Evolutionary conservation across 257 asterid genomes (phyloP).

Genomic region (Galeopsis tetrahit): DNA sequence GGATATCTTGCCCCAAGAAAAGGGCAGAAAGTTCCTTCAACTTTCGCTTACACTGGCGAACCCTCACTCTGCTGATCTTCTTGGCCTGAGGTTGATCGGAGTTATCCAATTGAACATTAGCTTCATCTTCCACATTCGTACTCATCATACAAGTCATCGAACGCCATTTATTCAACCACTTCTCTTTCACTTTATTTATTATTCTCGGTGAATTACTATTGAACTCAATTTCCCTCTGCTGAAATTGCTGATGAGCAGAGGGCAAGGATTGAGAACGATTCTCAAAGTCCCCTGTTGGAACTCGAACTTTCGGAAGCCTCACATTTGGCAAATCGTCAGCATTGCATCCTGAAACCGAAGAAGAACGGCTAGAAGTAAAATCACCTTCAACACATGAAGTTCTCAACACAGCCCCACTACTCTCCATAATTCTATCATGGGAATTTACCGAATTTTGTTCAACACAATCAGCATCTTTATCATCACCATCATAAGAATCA

Average conservation of each 20-base stretch:
- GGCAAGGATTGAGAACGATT: conserved; percentile 32
- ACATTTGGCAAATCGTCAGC: conserved; percentile 42
- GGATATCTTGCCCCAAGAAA: conserved; percentile 74
- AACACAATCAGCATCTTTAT: conserved; percentile 27
- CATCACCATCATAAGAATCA: conserved; percentile 21
- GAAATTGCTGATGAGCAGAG: conserved; percentile 33
- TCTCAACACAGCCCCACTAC: conserved; percentile 61
- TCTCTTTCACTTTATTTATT: conserved; percentile 47
- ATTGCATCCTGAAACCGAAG: conserved; percentile 53
- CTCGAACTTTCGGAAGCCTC: conserved; percentile 35
- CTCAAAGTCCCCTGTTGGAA: conserved; percentile 36
- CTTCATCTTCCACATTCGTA: conserved; percentile 35
- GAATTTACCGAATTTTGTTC: conserved; percentile 27
- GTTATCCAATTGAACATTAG: conserved; percentile 31
- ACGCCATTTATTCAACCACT: conserved; percentile 60
- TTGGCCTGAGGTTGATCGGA: conserved; percentile 35
- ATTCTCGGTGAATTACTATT: conserved; percentile 34
- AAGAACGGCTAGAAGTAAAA: conserved; percentile 52
- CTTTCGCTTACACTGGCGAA: conserved; percentile 55
- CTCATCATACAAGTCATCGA: conserved; percentile 55
- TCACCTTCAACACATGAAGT: conserved; percentile 49
- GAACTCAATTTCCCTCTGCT: conserved; percentile 39
- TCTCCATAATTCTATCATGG: conserved; percentile 51
- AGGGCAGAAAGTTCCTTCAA: conserved; percentile 85
- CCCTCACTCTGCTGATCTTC: conserved; percentile 60